Conservation (phyloP, 495 filamentous ascomycete species). For the Baudoinia panamericana region DNA sequence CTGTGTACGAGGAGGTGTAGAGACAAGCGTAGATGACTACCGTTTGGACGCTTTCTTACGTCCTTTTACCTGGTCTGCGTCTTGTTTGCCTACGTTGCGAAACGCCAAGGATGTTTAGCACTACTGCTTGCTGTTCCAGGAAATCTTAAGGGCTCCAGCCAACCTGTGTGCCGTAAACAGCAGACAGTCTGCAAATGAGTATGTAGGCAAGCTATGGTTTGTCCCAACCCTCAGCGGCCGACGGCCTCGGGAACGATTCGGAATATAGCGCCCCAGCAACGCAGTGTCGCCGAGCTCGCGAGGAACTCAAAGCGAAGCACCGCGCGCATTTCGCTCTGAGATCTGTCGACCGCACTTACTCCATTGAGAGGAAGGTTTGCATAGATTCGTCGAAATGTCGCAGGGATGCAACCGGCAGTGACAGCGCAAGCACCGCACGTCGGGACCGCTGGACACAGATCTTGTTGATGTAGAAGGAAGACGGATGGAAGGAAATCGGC, state of each 20-base stretch:
- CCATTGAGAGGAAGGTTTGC: conserved; percentile 5
- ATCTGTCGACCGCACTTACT: conserved; percentile 10
- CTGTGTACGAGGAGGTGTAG: no score
- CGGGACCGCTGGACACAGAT: conserved; percentile 8
- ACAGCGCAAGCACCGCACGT: neutral
- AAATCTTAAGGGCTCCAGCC: no score
- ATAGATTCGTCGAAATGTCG: conserved; percentile 10
- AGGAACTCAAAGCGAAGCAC: conserved; percentile 9
- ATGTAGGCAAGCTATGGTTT: conserved; percentile 18
- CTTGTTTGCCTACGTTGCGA: no score
- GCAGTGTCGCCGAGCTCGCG: neutral
- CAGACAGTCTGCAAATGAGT: neutral
- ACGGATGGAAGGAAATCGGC: no score
- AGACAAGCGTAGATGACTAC: no score
- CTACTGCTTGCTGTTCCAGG: no score
- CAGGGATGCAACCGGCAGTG: conserved; percentile 1
- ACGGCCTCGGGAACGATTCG: conserved; percentile 12
- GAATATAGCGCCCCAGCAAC: conserved; percentile 10
- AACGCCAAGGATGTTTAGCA: no score
- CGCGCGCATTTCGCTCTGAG: conserved; percentile 3
- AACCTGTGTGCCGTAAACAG: no score
- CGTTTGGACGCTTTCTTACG: no score
- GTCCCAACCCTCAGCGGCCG: conserved; percentile 10
- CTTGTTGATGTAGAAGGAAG: neutral
- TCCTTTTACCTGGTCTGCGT: no score